Conservation (phyloP, 768 basidiomycete species). For the Tulasnella calospora region DNA sequence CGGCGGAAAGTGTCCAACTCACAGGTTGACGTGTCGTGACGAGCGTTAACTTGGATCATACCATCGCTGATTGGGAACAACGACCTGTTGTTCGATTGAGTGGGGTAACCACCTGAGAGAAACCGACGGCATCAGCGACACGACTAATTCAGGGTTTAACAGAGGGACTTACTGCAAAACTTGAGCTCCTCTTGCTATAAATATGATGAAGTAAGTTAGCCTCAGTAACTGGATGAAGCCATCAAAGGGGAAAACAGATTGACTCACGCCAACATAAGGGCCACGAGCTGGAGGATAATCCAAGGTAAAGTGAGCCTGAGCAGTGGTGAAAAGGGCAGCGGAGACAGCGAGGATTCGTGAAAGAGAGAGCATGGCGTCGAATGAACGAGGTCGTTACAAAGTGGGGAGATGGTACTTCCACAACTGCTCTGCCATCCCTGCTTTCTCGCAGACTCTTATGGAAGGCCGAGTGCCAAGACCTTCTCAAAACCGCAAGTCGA, state of each 20-base stretch:
- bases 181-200: conserved; percentile 38
- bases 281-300: conserved; percentile 68
- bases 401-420: neutral
- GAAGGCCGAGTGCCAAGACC: neutral
- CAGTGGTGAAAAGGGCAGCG: conserved; percentile 36
- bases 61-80: conserved; percentile 62
- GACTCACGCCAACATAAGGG: conserved; percentile 69
- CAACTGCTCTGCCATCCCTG: neutral
- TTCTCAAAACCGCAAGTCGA: neutral
- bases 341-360: neutral
- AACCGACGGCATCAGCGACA: neutral
- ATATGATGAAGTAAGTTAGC: neutral
- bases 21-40: conserved; percentile 62
- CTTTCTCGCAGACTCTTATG: neutral
- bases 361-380: neutral
- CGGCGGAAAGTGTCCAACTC: conserved; percentile 30
- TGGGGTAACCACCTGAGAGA: conserved; percentile 57
- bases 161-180: conserved; percentile 59
- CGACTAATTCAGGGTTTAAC: neutral
- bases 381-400: neutral
- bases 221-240: conserved; percentile 35
- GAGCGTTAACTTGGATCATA: conserved; percentile 58
- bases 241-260: conserved; percentile 31
- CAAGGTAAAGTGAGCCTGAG: conserved; percentile 72
- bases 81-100: conserved; percentile 50